Percentiles rank a stretch among this genome's conserved stretches.
These are phyloP conservation scores for Candida ponderosae DNA, from an alignment of 805 yeast species.

Conservation along the genomic window DNA sequence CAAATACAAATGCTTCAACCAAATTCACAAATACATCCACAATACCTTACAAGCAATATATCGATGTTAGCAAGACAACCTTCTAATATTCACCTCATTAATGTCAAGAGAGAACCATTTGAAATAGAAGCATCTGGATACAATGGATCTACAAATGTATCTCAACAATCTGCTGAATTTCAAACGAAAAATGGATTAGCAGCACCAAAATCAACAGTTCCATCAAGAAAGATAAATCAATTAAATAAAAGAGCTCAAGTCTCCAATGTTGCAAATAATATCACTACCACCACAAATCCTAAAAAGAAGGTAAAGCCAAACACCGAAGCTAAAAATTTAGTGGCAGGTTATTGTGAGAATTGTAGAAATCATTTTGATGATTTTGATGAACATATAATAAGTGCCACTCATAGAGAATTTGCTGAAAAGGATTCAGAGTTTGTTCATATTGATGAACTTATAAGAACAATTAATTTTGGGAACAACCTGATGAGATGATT, in stretches of 20 bases:
- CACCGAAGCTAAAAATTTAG: constrained; percentile 16
- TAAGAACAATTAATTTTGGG: constrained; percentile 28
- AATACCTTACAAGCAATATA: constrained; percentile 2
- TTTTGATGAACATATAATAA: constrained; percentile 65
- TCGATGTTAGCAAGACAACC: constrained; percentile 11
- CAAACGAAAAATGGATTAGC: constrained; percentile 49
- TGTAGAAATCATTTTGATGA: constrained; percentile 79
- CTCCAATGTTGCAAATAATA: neutral
- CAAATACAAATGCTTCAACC: constrained; percentile 11
- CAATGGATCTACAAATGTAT: constrained; percentile 31
- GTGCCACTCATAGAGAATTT: constrained; percentile 68
- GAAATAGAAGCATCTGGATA: constrained; percentile 61
- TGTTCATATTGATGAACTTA: constrained; percentile 66
- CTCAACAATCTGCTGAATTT: constrained; percentile 15
- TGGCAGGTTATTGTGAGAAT: constrained; percentile 87
- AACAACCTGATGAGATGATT: constrained; percentile 14
- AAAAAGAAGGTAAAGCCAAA: constrained; percentile 4
- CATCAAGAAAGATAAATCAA: constrained; percentile 42
- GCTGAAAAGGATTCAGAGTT: constrained; percentile 70
- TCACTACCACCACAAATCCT: neutral
- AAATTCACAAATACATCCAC: constrained; percentile 5
- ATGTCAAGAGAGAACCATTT: constrained; percentile 26
- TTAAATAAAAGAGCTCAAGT: constrained; percentile 30
- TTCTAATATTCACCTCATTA: constrained; percentile 13
- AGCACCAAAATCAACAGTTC: constrained; percentile 49